A percentile compares a stretch with the other conserved stretches of the same genome.
These are phyloP conservation scores for Xanthoparmelia taractica DNA, from an alignment of 495 filamentous ascomycete species.

Conservation along the genomic window DNA sequence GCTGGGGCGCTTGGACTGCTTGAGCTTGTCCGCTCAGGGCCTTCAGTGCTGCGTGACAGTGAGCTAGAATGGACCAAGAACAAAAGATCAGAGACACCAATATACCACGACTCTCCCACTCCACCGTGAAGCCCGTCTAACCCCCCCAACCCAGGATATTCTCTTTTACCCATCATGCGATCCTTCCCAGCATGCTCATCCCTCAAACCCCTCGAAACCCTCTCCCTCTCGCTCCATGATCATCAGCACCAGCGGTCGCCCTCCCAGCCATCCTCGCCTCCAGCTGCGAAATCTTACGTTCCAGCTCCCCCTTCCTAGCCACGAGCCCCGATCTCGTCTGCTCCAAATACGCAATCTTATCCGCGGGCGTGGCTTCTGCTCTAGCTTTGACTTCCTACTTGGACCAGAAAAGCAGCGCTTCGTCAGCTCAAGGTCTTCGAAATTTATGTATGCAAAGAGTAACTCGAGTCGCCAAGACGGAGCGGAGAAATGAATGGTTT, in stretches of 20 bases:
- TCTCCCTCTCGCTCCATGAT: background rate
- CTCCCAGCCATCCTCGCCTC: slow-evolving; percentile 25
- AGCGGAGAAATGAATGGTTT: background rate
- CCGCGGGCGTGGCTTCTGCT: slow-evolving; percentile 45
- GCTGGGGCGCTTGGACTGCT: background rate
- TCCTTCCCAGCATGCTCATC: too few species aligned
- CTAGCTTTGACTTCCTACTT: slow-evolving; percentile 35
- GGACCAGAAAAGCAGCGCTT: background rate
- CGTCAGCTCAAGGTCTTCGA: background rate
- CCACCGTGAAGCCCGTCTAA: background rate
- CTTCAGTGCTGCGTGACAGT: background rate
- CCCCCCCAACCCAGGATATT: too few species aligned
- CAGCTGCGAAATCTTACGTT: slow-evolving; percentile 50
- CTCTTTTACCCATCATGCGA: background rate
- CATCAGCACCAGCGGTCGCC: background rate
- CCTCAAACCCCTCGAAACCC: background rate
- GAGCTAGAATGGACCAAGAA: background rate
- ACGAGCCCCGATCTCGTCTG: slow-evolving; percentile 40
- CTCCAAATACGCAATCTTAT: slow-evolving; percentile 47
- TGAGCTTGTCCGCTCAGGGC: too few species aligned
- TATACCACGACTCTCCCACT: background rate
- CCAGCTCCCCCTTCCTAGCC: slow-evolving; percentile 44
- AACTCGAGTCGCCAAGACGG: too few species aligned
- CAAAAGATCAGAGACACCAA: background rate
- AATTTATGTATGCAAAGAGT: too few species aligned